Percentiles rank a stretch among this genome's conserved stretches.
phyloP scores from a whole-genome alignment of 2,329 filamentous ascomycete species.

The Botryotinia convoluta region DNA sequence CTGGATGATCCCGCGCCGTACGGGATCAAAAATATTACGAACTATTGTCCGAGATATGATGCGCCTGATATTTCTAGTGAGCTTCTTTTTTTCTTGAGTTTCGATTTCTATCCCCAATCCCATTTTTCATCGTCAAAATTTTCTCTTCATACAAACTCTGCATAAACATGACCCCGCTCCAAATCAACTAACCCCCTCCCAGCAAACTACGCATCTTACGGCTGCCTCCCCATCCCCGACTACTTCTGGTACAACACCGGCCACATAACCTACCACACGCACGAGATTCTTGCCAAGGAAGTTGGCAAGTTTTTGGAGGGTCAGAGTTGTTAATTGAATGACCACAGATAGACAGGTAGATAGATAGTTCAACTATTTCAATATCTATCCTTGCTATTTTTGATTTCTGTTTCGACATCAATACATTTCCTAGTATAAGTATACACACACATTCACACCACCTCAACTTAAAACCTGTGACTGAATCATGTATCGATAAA shows the following conservation, averaged over 20 bases:
- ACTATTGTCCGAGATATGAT: conserved; percentile 46
- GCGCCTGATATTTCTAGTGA: conserved; percentile 44
- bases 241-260: conserved; percentile 51
- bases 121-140: not conserved
- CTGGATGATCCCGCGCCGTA: conserved; percentile 44
- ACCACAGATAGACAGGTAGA: not conserved
- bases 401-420: not conserved
- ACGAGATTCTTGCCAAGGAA: conserved; percentile 41
- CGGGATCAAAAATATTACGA: conserved; percentile 47
- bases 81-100: not conserved
- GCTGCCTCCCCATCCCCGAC: conserved; percentile 43
- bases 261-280: conserved; percentile 45
- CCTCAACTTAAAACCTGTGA: not conserved
- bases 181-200: not conserved
- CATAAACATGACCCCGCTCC: not conserved
- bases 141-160: not conserved
- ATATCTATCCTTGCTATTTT: not conserved
- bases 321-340: not conserved
- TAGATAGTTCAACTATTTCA: not conserved
- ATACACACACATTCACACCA: not conserved
- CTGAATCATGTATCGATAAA: not conserved
- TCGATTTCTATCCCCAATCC: not conserved
- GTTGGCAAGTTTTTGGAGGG: conserved; percentile 28
- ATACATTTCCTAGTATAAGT: not conserved
- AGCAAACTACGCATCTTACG: conserved; percentile 44